Evolutionary conservation across 2,329 filamentous ascomycete genomes (phyloP), one percentile per base, ranked within the genome.

Genomic region (Beauveria pseudobassiana): DNA sequence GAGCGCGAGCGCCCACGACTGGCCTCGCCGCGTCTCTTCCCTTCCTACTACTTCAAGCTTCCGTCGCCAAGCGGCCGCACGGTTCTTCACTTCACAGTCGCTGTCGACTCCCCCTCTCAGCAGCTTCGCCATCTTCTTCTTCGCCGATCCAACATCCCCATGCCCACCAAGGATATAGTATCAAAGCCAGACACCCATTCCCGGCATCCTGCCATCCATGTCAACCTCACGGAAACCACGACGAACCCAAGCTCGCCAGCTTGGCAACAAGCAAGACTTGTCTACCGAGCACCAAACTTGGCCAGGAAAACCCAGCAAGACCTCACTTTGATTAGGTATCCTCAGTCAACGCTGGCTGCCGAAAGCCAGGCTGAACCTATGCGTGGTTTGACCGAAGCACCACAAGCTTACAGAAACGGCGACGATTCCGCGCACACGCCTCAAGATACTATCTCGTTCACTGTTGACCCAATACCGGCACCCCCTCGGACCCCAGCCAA

Each of bases 1-100:
- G 9, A 54, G 52, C 52, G 22, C 38, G 16, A 42, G 52, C 57
- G 70, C 64, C 42, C 28, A 38, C 26, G 30, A 69, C 64, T 78
- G 76, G 78, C 78, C 78, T 62, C 73, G 71, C 66, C 76, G 76
- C 69, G 71, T 76, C 65, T 77, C 76, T 65, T 79, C 77, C 66
- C 72, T 78, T 56, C 72, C 69, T 65, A 69, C 61, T 67, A 69
- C 64, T 65, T 66, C 64, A 67, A 69, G 69, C 69, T 70, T 68
- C 72, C 72, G 69, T 69, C 71, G 64, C 65, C 66, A 52, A 69
- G 65, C 67, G 72, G 76, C 70, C 65, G 70, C 68, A 74, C 49
- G 54, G 70, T 46, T 45, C 38, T 45, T 53, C n/a, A 34, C 5
- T 42, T 30, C 52, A 46, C 60, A 62, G 14, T 24, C 10, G 16